phyloP scores from a whole-genome alignment of 2,329 filamentous ascomycete species.

The Malbranchea zuffiana region DNA sequence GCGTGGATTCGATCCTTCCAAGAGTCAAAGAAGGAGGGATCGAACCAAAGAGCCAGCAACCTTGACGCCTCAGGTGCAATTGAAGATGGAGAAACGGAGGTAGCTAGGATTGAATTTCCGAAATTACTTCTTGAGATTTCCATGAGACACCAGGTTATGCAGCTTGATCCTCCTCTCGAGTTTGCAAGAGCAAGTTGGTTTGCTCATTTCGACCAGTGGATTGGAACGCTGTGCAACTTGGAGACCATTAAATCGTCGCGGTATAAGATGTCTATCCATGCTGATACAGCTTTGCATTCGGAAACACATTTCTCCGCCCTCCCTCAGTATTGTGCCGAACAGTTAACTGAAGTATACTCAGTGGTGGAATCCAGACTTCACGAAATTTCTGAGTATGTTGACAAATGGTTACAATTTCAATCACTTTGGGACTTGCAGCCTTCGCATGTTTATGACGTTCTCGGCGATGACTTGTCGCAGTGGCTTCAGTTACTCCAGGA shows the following conservation, averaged over 20 bases:
- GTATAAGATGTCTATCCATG: slow-evolving; percentile 73
- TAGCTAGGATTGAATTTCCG: slow-evolving; percentile 30
- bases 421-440: slow-evolving; percentile 96
- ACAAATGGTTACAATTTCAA: slow-evolving; percentile 98
- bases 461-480: slow-evolving; percentile 80
- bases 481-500: slow-evolving; percentile 97
- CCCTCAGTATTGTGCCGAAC: slow-evolving; percentile 68
- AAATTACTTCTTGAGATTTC: slow-evolving; percentile 76
- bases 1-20: slow-evolving; percentile 83
- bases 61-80: slow-evolving; percentile 14
- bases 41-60: slow-evolving; percentile 14
- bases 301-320: slow-evolving; percentile 66
- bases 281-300: slow-evolving; percentile 29
- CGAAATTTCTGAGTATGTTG: slow-evolving; percentile 74
- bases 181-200: slow-evolving; percentile 91
- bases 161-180: slow-evolving; percentile 85
- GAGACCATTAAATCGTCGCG: slow-evolving; percentile 89
- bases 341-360: slow-evolving; percentile 68
- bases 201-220: slow-evolving; percentile 81
- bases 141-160: slow-evolving; percentile 97
- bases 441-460: slow-evolving; percentile 83
- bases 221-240: slow-evolving; percentile 82
- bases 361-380: slow-evolving; percentile 73
- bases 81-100: slow-evolving; percentile 21
- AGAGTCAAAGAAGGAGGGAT: slow-evolving; percentile 35